Percentiles rank a stretch among this genome's conserved stretches.
Evolutionary conservation across 345 rosid genomes (phyloP).

Genomic region (Linum lewisii): DNA sequence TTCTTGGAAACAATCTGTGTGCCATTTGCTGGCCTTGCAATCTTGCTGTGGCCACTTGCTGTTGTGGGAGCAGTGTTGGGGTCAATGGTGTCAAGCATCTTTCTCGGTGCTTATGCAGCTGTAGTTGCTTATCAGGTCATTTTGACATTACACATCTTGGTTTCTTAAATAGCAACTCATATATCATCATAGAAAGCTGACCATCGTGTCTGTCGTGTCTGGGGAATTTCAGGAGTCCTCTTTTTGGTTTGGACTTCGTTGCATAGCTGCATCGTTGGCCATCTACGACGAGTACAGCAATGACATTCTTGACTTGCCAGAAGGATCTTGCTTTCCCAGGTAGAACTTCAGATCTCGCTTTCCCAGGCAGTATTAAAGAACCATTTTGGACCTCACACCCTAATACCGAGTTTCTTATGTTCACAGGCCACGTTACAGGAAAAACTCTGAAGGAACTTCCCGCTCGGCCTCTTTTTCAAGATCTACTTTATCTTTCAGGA

Average conservation of each 20-base stretch:
- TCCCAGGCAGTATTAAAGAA: background rate
- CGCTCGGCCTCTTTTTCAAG: slow-evolving; percentile 32
- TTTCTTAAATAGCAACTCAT: background rate
- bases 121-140: slow-evolving; percentile 69
- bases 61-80: slow-evolving; percentile 79
- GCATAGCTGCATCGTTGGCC: slow-evolving; percentile 61
- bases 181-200: too few species aligned
- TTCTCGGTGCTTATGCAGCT: slow-evolving; percentile 86
- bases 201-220: background rate
- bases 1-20: slow-evolving; percentile 96
- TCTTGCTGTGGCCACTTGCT: slow-evolving; percentile 94
- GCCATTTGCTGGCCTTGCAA: slow-evolving; percentile 90
- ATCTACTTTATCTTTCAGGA: slow-evolving; percentile 34
- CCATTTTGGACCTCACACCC: background rate
- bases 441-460: slow-evolving; percentile 26
- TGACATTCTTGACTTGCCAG: slow-evolving; percentile 79
- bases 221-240: slow-evolving; percentile 66
- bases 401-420: slow-evolving; percentile 3
- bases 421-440: slow-evolving; percentile 50
- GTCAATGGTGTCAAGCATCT: slow-evolving; percentile 59
- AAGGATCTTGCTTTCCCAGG: slow-evolving; percentile 94
- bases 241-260: slow-evolving; percentile 80
- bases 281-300: slow-evolving; percentile 91
- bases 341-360: slow-evolving; percentile 15
- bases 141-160: background rate